These are phyloP conservation scores for Trichoderma pleuroti DNA, from an alignment of 2,329 filamentous ascomycete species.

Conservation along the genomic window DNA sequence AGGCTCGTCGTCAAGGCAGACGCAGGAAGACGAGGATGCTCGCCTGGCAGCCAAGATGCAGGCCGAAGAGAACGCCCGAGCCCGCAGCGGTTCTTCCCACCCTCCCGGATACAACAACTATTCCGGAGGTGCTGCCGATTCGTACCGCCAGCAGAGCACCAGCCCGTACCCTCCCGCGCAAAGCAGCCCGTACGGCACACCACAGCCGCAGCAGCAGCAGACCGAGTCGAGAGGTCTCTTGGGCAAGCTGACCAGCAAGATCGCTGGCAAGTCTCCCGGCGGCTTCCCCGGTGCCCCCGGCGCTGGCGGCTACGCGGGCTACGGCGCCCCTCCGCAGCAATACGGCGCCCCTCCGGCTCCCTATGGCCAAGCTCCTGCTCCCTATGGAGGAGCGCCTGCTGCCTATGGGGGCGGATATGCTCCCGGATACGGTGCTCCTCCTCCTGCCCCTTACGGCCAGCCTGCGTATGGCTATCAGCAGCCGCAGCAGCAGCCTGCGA, in stretches of 20 bases:
- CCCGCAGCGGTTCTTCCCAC: slow-evolving; percentile 28
- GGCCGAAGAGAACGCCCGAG: slow-evolving; percentile 73
- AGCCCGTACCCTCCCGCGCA: slow-evolving; percentile 25
- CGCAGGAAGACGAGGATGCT: slow-evolving; percentile 59
- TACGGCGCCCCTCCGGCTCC: slow-evolving; percentile 26
- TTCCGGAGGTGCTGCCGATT: slow-evolving; percentile 26
- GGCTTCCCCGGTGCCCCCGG: slow-evolving; percentile 26
- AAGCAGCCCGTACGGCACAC: slow-evolving; percentile 13
- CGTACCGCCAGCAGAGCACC: slow-evolving; percentile 29
- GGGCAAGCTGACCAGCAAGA: slow-evolving; percentile 52
- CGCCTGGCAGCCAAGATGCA: slow-evolving; percentile 73
- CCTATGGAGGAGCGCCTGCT: slow-evolving; percentile 1
- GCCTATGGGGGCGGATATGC: slow-evolving; percentile 2
- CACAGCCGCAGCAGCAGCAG: slow-evolving; percentile 29
- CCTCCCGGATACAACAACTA: slow-evolving; percentile 31
- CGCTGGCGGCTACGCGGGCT: slow-evolving; percentile 30
- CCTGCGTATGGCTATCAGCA: slow-evolving; percentile 29
- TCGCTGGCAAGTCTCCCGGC: slow-evolving; percentile 28
- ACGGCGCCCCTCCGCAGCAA: slow-evolving; percentile 26
- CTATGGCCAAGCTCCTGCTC: not conserved
- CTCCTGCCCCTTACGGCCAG: slow-evolving; percentile 25
- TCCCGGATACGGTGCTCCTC: slow-evolving; percentile 19
- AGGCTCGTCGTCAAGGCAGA: slow-evolving; percentile 30
- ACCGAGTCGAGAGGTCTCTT: slow-evolving; percentile 44
- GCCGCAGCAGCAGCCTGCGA: slow-evolving; percentile 36